These are phyloP conservation scores for Crithidia acanthocephali DNA, from an alignment of 208 protist genomes.

Conservation along the genomic window DNA sequence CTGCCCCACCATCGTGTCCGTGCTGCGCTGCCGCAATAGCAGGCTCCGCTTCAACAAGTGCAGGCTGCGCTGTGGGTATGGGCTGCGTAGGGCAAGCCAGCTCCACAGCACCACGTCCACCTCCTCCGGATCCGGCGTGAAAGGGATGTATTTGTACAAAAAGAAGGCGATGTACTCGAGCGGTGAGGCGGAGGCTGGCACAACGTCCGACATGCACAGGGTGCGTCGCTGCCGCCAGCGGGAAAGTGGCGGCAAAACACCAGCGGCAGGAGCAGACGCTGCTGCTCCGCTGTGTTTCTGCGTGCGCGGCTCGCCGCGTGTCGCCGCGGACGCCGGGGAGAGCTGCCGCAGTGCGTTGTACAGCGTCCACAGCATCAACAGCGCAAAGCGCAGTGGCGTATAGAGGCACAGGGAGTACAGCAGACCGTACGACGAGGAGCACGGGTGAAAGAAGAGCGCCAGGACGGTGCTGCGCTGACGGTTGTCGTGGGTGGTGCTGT, in stretches of 20 bases:
- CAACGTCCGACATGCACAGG: slow-evolving; percentile 20
- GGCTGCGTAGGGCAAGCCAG: slow-evolving; percentile 33
- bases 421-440: slow-evolving; percentile 17
- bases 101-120: slow-evolving; percentile 57
- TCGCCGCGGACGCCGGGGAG: not conserved
- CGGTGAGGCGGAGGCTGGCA: slow-evolving; percentile 29
- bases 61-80: slow-evolving; percentile 41
- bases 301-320: too few species aligned
- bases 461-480: slow-evolving; percentile 22
- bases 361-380: slow-evolving; percentile 38
- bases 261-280: too few species aligned
- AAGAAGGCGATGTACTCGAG: slow-evolving; percentile 24
- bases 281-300: not conserved
- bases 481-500: slow-evolving; percentile 14
- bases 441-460: slow-evolving; percentile 35
- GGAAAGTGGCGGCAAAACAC: too few species aligned
- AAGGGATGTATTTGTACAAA: slow-evolving; percentile 32
- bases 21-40: slow-evolving; percentile 24
- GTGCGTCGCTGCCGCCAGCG: slow-evolving; percentile 26
- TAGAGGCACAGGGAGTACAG: slow-evolving; percentile 20
- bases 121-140: slow-evolving; percentile 35
- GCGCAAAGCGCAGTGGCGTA: slow-evolving; percentile 15
- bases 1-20: not conserved
- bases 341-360: slow-evolving; percentile 20
- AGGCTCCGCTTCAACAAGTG: slow-evolving; percentile 35